A percentile compares a stretch with the other conserved stretches of the same genome.
phyloP scores from a whole-genome alignment of 1,139 yeast genomes.

The Magnusiomyces clavatus region DNA sequence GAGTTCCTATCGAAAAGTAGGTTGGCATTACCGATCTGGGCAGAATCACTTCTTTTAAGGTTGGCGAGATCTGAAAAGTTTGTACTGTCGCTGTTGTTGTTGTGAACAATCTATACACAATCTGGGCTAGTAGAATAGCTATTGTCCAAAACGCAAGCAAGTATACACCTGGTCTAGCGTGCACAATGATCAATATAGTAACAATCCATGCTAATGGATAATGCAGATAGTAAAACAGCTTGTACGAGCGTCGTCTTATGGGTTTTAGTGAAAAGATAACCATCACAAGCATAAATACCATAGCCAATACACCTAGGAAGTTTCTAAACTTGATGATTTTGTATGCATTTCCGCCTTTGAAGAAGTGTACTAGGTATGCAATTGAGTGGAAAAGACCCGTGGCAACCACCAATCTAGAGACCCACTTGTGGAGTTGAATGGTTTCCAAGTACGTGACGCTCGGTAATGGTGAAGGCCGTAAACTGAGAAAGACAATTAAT shows the following conservation, averaged over 20 bases:
- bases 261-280: slow-evolving; percentile 48
- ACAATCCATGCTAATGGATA: slow-evolving; percentile 59
- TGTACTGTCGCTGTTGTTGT: slow-evolving; percentile 24
- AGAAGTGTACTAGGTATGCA: slow-evolving; percentile 48
- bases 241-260: slow-evolving; percentile 49
- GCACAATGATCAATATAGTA: slow-evolving; percentile 52
- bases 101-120: slow-evolving; percentile 28
- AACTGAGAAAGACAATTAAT: slow-evolving; percentile 49
- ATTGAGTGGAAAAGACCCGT: slow-evolving; percentile 49
- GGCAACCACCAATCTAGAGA: slow-evolving; percentile 54
- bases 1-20: slow-evolving; percentile 39
- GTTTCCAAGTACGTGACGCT: slow-evolving; percentile 49
- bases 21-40: slow-evolving; percentile 29
- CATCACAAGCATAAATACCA: slow-evolving; percentile 39
- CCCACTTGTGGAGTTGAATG: slow-evolving; percentile 69
- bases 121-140: slow-evolving; percentile 41
- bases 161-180: slow-evolving; percentile 70
- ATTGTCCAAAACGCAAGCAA: slow-evolving; percentile 43
- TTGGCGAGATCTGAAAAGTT: slow-evolving; percentile 26
- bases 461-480: slow-evolving; percentile 55
- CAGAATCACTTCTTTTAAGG: slow-evolving; percentile 30
- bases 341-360: slow-evolving; percentile 28
- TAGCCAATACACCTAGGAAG: slow-evolving; percentile 53
- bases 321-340: slow-evolving; percentile 45
- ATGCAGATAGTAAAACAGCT: slow-evolving; percentile 57